These are phyloP conservation scores for Ceratocystis eucalypticola DNA, from an alignment of 2,329 filamentous ascomycete species.

Conservation along the genomic window DNA sequence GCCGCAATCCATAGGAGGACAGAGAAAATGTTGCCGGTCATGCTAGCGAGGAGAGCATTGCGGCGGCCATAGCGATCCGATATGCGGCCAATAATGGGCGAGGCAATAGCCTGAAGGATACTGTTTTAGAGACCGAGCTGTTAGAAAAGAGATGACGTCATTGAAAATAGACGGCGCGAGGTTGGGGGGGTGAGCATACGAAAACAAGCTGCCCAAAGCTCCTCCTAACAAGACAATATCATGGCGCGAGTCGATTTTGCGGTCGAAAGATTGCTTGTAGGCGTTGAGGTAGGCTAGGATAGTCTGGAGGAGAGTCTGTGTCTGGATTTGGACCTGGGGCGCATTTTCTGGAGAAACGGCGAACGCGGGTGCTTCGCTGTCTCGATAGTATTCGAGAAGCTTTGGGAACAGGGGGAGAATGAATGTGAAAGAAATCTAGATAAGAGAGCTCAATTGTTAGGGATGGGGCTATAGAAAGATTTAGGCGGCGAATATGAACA, in stretches of 20 bases:
- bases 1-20: slow-evolving; percentile 91
- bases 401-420: slow-evolving; percentile 93
- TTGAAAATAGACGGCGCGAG: background rate
- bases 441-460: slow-evolving; percentile 12
- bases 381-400: slow-evolving; percentile 89
- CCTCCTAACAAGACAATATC: slow-evolving; percentile 93
- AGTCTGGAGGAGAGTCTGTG: slow-evolving; percentile 55
- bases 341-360: slow-evolving; percentile 28
- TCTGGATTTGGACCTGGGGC: slow-evolving; percentile 22
- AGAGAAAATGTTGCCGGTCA: slow-evolving; percentile 84
- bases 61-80: slow-evolving; percentile 82
- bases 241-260: slow-evolving; percentile 88
- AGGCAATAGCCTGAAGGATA: slow-evolving; percentile 80
- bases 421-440: slow-evolving; percentile 91
- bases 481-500: slow-evolving; percentile 21
- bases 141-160: slow-evolving; percentile 8
- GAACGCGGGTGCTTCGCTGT: slow-evolving; percentile 52
- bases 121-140: slow-evolving; percentile 30
- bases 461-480: background rate
- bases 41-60: slow-evolving; percentile 75
- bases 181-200: slow-evolving; percentile 28
- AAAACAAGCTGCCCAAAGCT: slow-evolving; percentile 84
- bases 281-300: slow-evolving; percentile 75
- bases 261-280: slow-evolving; percentile 87
- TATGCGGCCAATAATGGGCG: slow-evolving; percentile 75